Conservation (phyloP, 306 rosid genomes). For the Quercus rubra region DNA sequence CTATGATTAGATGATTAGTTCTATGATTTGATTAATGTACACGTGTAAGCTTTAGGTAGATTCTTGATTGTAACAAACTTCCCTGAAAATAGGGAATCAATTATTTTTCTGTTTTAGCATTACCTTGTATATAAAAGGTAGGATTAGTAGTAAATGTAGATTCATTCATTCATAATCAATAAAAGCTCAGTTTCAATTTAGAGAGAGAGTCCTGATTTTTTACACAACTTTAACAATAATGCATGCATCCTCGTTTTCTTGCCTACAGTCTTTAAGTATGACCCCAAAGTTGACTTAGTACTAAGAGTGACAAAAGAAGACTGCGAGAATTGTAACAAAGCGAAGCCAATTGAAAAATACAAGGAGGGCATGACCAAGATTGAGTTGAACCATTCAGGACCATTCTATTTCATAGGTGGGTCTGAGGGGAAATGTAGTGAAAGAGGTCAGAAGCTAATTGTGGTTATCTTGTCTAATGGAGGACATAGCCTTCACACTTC, state of each 20-base stretch:
- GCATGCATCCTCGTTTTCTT: background rate
- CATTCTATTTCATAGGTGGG: background rate
- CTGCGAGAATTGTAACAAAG: background rate
- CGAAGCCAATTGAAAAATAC: background rate
- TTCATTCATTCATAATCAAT: too few relatives aligned
- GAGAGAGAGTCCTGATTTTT: too few relatives aligned
- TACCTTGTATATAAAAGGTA: too few relatives aligned
- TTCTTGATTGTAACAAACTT: too few relatives aligned
- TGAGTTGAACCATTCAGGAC: background rate
- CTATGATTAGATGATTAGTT: too few relatives aligned
- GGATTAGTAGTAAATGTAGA: too few relatives aligned
- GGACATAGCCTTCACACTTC: too few relatives aligned
- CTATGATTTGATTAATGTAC: too few relatives aligned
- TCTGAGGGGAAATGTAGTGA: background rate
- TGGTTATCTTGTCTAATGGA: background rate
- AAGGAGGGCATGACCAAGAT: background rate
- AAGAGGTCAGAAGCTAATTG: background rate
- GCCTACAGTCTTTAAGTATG: background rate
- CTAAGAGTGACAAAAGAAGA: background rate
- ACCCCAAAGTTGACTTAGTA: background rate
- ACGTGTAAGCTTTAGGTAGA: too few relatives aligned
- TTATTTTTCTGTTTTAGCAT: too few relatives aligned
- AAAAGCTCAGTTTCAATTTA: too few relatives aligned
- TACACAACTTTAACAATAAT: background rate
- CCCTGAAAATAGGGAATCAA: too few relatives aligned